Percentiles rank a stretch among this genome's conserved stretches.
These are phyloP conservation scores for Vanderwaltozyma verrucispora DNA, from an alignment of 805 yeast genomes.

Conservation along the genomic window DNA sequence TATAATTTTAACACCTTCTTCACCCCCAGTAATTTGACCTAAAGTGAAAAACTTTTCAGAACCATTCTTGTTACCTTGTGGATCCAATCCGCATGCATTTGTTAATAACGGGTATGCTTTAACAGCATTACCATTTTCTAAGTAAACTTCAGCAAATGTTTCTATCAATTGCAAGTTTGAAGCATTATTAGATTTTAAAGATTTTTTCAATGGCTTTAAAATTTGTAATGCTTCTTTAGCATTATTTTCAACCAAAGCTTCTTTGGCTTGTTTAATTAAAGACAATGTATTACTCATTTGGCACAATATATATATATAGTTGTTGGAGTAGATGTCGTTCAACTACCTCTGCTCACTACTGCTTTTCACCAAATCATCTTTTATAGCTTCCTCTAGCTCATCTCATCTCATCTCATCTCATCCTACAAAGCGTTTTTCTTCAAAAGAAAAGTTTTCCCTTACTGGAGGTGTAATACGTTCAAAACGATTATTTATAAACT, in stretches of 20 bases:
- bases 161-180: slow-evolving; percentile 40
- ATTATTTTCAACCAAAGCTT: slow-evolving; percentile 18
- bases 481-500: too few species aligned
- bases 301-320: neutral
- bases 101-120: slow-evolving; percentile 57
- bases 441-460: neutral
- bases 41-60: slow-evolving; percentile 79
- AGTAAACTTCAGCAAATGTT: slow-evolving; percentile 60
- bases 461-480: too few species aligned
- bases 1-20: slow-evolving; percentile 54
- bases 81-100: slow-evolving; percentile 58
- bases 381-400: too few species aligned
- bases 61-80: slow-evolving; percentile 47
- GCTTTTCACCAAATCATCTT: too few species aligned
- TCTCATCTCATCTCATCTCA: slow-evolving; percentile 4
- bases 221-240: slow-evolving; percentile 28
- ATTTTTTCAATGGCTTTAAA: slow-evolving; percentile 27
- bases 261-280: slow-evolving; percentile 15
- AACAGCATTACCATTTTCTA: slow-evolving; percentile 75
- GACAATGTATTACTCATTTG: slow-evolving; percentile 11
- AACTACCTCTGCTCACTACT: too few species aligned
- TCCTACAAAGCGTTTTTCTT: neutral
- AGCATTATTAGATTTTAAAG: slow-evolving; percentile 13
- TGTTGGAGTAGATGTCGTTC: too few species aligned
- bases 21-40: slow-evolving; percentile 86